phyloP scores from a whole-genome alignment of 768 basidiomycete species.

The Collybiopsis confluens region DNA sequence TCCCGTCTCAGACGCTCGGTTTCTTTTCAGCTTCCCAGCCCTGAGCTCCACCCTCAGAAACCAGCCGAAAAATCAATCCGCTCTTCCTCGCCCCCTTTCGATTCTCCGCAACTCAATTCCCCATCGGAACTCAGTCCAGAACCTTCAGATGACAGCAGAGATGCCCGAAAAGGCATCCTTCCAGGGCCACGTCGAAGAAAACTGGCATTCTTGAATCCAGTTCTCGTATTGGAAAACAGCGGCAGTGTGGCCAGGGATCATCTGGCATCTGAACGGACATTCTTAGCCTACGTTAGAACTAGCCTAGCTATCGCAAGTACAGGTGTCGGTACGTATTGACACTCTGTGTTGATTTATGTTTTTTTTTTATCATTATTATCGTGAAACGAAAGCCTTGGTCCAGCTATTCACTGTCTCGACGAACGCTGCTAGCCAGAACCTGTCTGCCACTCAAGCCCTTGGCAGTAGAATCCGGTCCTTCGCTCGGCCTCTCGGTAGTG shows the following conservation, averaged over 20 bases:
- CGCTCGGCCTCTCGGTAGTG: constrained; percentile 2
- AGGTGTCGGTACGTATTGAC: constrained; percentile 30
- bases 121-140: background rate
- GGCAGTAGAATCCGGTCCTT: background rate
- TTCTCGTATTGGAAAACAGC: constrained; percentile 34
- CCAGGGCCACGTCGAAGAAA: background rate
- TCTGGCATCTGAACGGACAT: constrained; percentile 48
- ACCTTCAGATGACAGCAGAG: too few relatives aligned
- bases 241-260: constrained; percentile 54
- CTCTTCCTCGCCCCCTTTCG: background rate
- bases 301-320: constrained; percentile 48
- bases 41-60: background rate
- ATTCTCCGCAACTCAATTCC: background rate
- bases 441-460: background rate
- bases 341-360: background rate
- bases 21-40: background rate
- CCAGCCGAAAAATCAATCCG: background rate
- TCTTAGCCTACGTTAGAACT: constrained; percentile 50
- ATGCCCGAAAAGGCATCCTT: too few relatives aligned
- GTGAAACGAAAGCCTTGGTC: background rate
- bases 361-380: background rate
- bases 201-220: constrained; percentile 12
- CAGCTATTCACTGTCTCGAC: constrained; percentile 7
- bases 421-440: background rate
- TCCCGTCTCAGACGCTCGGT: background rate